A percentile compares a stretch with the other conserved stretches of the same genome.
Conservation (phyloP, 352 stramenopile genomes). For the Phytopythium chamaehyphon region DNA sequence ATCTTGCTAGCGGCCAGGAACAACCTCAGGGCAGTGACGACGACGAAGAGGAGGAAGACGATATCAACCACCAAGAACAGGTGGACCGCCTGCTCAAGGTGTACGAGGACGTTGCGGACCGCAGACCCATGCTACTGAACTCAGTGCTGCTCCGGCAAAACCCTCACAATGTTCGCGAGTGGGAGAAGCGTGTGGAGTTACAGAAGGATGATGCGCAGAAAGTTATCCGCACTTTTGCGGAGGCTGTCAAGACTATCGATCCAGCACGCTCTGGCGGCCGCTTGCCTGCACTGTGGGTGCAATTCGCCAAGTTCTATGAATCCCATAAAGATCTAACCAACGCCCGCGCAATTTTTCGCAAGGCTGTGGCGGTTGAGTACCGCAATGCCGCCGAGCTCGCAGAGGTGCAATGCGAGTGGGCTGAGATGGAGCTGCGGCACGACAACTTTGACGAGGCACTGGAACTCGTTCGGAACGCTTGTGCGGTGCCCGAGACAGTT, state of each 20-base stretch:
- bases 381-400: conserved; percentile 92
- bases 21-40: conserved; percentile 38
- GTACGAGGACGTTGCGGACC: conserved; percentile 93
- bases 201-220: conserved; percentile 48
- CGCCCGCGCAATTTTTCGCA: conserved; percentile 91
- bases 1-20: conserved; percentile 41
- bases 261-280: conserved; percentile 80
- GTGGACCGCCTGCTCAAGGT: conserved; percentile 81
- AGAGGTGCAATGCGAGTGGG: conserved; percentile 92
- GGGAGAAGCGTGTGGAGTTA: conserved; percentile 94
- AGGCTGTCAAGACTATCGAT: conserved; percentile 93
- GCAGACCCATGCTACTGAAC: conserved; percentile 92
- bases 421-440: conserved; percentile 95
- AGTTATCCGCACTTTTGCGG: conserved; percentile 81
- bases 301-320: conserved; percentile 96
- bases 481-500: conserved; percentile 45
- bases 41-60: conserved; percentile 64
- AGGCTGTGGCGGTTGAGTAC: conserved; percentile 74
- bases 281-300: conserved; percentile 91
- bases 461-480: conserved; percentile 79
- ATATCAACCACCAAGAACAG: conserved; percentile 55
- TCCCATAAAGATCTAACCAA: conserved; percentile 89
- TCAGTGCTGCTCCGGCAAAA: conserved; percentile 98
- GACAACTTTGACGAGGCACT: conserved; percentile 95
- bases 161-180: conserved; percentile 97